phyloP scores from a whole-genome alignment of 768 basidiomycete genomes.

The Trametes sanguinea region DNA sequence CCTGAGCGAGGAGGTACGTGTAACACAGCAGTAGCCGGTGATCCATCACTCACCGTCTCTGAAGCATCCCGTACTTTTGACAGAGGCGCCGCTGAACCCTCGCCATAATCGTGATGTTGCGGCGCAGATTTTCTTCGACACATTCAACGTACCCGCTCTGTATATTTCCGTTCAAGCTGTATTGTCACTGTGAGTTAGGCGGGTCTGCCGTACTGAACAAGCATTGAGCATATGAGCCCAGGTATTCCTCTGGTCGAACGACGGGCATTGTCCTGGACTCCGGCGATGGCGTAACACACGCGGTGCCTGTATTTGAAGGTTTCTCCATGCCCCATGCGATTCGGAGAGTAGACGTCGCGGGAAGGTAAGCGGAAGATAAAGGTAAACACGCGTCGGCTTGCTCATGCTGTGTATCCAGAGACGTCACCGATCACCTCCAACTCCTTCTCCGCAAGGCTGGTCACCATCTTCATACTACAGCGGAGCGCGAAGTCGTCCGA shows the following conservation, averaged over 20 bases:
- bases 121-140: slow-evolving; percentile 99
- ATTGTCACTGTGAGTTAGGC: slow-evolving; percentile 75
- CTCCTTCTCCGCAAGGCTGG: slow-evolving; percentile 92
- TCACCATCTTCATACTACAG: slow-evolving; percentile 93
- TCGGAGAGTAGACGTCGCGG: slow-evolving; percentile 93
- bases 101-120: slow-evolving; percentile 94
- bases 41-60: slow-evolving; percentile 20
- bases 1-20: slow-evolving; percentile 88
- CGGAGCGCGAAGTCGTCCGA: slow-evolving; percentile 94
- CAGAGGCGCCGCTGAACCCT: slow-evolving; percentile 97
- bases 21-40: not conserved
- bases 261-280: slow-evolving; percentile 99
- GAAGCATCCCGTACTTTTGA: slow-evolving; percentile 95
- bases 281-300: slow-evolving; percentile 97
- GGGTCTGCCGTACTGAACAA: not conserved
- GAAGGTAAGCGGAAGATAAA: slow-evolving; percentile 57
- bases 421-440: slow-evolving; percentile 96
- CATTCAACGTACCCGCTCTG: slow-evolving; percentile 98
- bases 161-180: slow-evolving; percentile 98
- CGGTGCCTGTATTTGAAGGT: slow-evolving; percentile 98
- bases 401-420: slow-evolving; percentile 49
- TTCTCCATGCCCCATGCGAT: slow-evolving; percentile 99
- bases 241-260: slow-evolving; percentile 97
- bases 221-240: slow-evolving; percentile 34
- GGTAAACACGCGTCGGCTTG: not conserved